A percentile compares a stretch with the other conserved stretches of the same genome.
Evolutionary conservation across 345 rosid genomes (phyloP).

Genomic region (Salix exigua): DNA sequence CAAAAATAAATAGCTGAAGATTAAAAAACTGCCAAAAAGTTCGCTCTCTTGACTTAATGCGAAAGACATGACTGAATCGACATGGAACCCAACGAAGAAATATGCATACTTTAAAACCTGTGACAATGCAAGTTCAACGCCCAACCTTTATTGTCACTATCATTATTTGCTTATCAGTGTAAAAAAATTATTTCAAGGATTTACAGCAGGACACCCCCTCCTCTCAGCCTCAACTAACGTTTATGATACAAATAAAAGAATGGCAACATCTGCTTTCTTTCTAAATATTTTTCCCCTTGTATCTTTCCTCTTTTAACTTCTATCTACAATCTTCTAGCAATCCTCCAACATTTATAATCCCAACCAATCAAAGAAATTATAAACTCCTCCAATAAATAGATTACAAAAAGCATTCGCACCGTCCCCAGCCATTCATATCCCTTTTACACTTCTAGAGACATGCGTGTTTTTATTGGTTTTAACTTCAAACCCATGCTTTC

Average conservation of each 20-base stretch:
- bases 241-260: conserved; percentile 33
- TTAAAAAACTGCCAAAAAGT: neutral
- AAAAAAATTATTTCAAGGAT: conserved; percentile 26
- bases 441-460: conserved; percentile 10
- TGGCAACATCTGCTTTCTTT: conserved; percentile 24
- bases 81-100: neutral
- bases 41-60: neutral
- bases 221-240: conserved; percentile 6
- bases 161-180: conserved; percentile 17
- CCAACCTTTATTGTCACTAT: conserved; percentile 10
- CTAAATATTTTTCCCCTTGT: conserved; percentile 11
- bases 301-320: conserved; percentile 8
- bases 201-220: conserved; percentile 22
- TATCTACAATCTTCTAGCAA: conserved; percentile 34
- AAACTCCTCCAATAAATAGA: conserved; percentile 10
- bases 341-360: neutral
- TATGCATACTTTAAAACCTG: neutral
- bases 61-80: conserved; percentile 4
- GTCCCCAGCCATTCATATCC: neutral
- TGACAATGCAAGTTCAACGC: neutral
- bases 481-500: conserved; percentile 98
- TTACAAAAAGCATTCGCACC: conserved; percentile 12
- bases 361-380: conserved; percentile 21
- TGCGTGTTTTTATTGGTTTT: conserved; percentile 85
- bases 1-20: neutral